Evolutionary conservation across 768 basidiomycete genomes (phyloP), one percentile per base, ranked within the genome.

Genomic region (Lactifluus volemus): DNA sequence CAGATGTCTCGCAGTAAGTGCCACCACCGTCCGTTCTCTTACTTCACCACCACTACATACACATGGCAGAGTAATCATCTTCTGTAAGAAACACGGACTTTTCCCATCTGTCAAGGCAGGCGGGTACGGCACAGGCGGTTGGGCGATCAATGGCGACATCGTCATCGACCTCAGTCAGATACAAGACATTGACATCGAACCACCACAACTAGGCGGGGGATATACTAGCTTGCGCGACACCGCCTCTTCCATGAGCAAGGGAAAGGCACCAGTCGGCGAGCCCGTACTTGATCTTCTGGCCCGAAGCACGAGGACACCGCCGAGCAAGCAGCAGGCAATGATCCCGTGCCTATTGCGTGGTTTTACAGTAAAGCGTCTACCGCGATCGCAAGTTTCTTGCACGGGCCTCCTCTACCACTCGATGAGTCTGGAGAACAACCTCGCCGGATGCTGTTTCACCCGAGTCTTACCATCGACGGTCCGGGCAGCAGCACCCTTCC

Each of bases 121-220:
- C 29, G 94, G 94, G 0, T 94, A 89, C 69, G 94, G 92, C 6
- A 94, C 89, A 1, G 90, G 86, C 10, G 93, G 92, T 1, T 92
- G 92, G 88, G 83, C 90, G 50, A 82, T 95, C 56, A 84, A 84
- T 15, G 94, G 94, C 41, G 87, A 95, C 67, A 77, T 96, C 59
- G 84, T 96, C 68, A 72, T 95, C 65, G 94, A 96, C 73, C 73
- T 96, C 51, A 81, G 79, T 67, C 81, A 79, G 66, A 74, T 97
- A 53, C 76, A 77, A 55, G 84, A 86, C 41, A 76, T 89, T 42
- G 81, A 84, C 36, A 84, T 92, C 56, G 88, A 89, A 68, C 67
- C 77, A 7, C 87, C 88, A 0, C 55, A 53, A 11, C 15, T 51
- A 19, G 53, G 73, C 42, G 62, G 55, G 10, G 77, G 80, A 5